These are phyloP conservation scores for Saksenaea oblongispora DNA, from an alignment of 371 early-diverging fungal species.

Conservation along the genomic window DNA sequence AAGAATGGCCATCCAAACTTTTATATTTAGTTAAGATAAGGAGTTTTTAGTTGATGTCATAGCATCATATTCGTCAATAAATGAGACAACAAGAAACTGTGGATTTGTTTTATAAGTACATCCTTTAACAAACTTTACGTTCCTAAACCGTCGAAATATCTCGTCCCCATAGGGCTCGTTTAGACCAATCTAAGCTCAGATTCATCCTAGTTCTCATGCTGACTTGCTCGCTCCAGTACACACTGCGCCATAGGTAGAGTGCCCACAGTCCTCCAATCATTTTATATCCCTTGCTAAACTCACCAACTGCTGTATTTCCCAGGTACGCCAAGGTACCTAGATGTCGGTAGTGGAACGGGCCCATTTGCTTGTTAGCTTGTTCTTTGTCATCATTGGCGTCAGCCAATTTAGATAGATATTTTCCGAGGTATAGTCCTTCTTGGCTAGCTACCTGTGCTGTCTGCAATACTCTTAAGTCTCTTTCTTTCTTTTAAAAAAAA, in stretches of 20 bases:
- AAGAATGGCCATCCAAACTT: too few relatives aligned
- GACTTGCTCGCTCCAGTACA: constrained; percentile 68
- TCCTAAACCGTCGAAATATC: constrained; percentile 32
- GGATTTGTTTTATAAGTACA: background rate
- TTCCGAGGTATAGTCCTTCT: constrained; percentile 74
- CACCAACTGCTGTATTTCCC: constrained; percentile 75
- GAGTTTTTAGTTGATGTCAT: too few relatives aligned
- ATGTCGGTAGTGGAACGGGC: constrained; percentile 73
- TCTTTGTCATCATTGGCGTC: constrained; percentile 7
- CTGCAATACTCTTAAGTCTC: constrained; percentile 22
- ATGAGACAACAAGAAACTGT: too few relatives aligned
- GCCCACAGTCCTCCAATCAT: constrained; percentile 64
- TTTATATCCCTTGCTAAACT: constrained; percentile 55
- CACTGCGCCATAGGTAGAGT: constrained; percentile 67
- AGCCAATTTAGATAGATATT: constrained; percentile 46
- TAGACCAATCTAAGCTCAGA: constrained; percentile 47
- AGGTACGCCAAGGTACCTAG: constrained; percentile 82
- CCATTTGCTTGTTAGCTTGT: constrained; percentile 12
- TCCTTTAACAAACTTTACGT: background rate
- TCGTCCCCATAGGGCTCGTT: constrained; percentile 43
- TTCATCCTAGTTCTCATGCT: constrained; percentile 47
- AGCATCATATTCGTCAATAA: too few relatives aligned
- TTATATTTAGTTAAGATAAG: too few relatives aligned
- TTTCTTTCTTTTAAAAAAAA: background rate
- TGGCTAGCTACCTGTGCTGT: constrained; percentile 92